A percentile compares a stretch with the other conserved stretches of the same genome.
Conservation (phyloP, 148 eudicot genomes). For the Vaccinium corymbosum region DNA sequence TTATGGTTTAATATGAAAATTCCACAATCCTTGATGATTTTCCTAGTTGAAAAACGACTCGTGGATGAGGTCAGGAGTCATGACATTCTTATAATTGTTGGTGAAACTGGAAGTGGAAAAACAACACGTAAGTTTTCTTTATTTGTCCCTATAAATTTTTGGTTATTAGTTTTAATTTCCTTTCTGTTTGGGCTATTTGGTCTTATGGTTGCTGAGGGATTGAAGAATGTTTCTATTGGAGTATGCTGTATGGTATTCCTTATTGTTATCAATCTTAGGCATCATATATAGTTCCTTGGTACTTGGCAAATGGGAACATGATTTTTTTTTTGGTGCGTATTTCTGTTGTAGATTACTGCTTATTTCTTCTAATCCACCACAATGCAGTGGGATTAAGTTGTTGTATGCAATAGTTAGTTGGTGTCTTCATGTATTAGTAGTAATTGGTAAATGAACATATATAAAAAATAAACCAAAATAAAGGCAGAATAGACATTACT, state of each 20-base stretch:
- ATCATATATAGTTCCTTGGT: neutral
- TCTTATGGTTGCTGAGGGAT: neutral
- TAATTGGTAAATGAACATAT: neutral
- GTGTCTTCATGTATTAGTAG: neutral
- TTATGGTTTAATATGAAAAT: neutral
- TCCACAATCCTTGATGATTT: constrained; percentile 7
- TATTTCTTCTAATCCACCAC: neutral
- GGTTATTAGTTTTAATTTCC: neutral
- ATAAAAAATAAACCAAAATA: neutral
- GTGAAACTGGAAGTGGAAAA: constrained; percentile 99
- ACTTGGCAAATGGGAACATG: neutral
- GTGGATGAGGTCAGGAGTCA: constrained; percentile 71
- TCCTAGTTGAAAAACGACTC: constrained; percentile 65
- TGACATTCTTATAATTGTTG: constrained; percentile 75
- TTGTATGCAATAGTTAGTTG: neutral
- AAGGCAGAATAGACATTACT: neutral
- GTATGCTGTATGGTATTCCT: neutral
- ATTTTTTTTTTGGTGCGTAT: neutral
- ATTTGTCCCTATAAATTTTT: neutral
- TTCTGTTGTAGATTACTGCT: neutral
- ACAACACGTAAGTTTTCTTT: constrained; percentile 74
- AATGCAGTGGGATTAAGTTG: neutral
- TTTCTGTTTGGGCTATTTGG: neutral
- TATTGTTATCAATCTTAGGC: neutral
- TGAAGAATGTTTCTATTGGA: neutral